These are phyloP conservation scores for Hypoxylon rubiginosum DNA, from an alignment of 2,329 filamentous ascomycete species.

Conservation along the genomic window DNA sequence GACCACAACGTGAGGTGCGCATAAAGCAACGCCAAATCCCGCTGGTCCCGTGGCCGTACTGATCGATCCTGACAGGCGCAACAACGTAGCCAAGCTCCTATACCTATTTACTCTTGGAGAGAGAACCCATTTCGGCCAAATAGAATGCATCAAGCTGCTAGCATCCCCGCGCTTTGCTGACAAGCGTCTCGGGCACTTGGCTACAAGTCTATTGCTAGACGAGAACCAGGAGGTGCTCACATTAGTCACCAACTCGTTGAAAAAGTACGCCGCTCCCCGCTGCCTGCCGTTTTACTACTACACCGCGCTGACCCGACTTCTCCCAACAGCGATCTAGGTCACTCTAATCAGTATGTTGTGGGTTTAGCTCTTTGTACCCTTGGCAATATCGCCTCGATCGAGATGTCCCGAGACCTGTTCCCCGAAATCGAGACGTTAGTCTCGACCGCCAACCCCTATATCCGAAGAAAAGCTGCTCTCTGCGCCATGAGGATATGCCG, in stretches of 20 bases:
- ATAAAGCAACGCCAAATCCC: constrained; percentile 23
- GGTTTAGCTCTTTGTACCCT: constrained; percentile 95
- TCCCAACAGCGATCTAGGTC: constrained; percentile 82
- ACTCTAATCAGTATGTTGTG: constrained; percentile 98
- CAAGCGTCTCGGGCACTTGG: constrained; percentile 94
- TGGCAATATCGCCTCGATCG: constrained; percentile 96
- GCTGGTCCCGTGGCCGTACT: constrained; percentile 34
- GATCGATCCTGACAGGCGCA: constrained; percentile 73
- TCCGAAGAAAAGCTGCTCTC: constrained; percentile 95
- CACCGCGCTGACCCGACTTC: constrained; percentile 51
- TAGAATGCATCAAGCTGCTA: constrained; percentile 97
- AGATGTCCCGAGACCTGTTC: constrained; percentile 98
- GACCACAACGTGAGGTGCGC: constrained; percentile 88
- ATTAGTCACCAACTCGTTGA: constrained; percentile 95
- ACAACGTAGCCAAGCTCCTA: constrained; percentile 98
- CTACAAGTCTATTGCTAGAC: constrained; percentile 94
- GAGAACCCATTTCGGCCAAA: constrained; percentile 98
- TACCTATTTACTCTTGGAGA: constrained; percentile 99
- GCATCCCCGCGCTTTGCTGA: constrained; percentile 98
- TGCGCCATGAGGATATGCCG: constrained; percentile 99
- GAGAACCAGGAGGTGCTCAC: constrained; percentile 99
- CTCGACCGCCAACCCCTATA: constrained; percentile 97
- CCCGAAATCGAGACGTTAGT: constrained; percentile 93
- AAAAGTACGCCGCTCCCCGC: constrained; percentile 78
- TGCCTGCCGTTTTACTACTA: background rate